Evolutionary conservation across 2,329 filamentous ascomycete species (phyloP), one percentile per base, ranked within the genome.

Genomic region (Colletotrichum caudatum): DNA sequence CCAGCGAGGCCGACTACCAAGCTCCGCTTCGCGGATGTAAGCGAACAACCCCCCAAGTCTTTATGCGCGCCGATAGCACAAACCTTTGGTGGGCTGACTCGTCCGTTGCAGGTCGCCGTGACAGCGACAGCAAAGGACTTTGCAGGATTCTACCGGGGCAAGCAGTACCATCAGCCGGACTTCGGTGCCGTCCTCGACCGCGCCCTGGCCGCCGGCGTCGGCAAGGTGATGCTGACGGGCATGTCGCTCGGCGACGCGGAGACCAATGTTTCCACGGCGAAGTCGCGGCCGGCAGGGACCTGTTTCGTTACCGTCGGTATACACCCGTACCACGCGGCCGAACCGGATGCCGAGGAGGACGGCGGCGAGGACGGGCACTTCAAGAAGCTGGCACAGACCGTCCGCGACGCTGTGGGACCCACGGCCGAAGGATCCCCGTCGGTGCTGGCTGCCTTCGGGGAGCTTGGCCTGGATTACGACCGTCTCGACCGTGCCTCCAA

Each of bases 381-480:
- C 64, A 76, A 70, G 6, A 76, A 79, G 23, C 72, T 83, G 6
- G 75, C 73, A 0, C 72, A 76, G 1, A 61, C 62, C 0, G 74
- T 81, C 1, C 64, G 64, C 6, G 74, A 77, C 0, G 77, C 77
- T 0, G 71, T 80, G 1, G 71, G 16, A 2, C 12, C 41, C 11
- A 7, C 37, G 20, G 1, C 7, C 12, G 46, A 41, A 29, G 46
- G 16, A 3, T 53, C 77, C 1, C 63, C 74, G 0, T 71, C 76
- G 73, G 77, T 80, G 2, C 74, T 87, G 2, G 81, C 79, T 0
- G 85, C 85, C 1, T 86, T 84, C 68, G 86, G 85, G 1, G 85
- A 87, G 60, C 77, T 88, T 1, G 85, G 85, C 0, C 78, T 88
- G 1, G 86, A 88, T 62, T 87, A 87, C 53, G 85, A 86, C 50